These are phyloP conservation scores for Meira miltonrushii DNA, from an alignment of 1,284 basidiomycete species.

Conservation along the genomic window DNA sequence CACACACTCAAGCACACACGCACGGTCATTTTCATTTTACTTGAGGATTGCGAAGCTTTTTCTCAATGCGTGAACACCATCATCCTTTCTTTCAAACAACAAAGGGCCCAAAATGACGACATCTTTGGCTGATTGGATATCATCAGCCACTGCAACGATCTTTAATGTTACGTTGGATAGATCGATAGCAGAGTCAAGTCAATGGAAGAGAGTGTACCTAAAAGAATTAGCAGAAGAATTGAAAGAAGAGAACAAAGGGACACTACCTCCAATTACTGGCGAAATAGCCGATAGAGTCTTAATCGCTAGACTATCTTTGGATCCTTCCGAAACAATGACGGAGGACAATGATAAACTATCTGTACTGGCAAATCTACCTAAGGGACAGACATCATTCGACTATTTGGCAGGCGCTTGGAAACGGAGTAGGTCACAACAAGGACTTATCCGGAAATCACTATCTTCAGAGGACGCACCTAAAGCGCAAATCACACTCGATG, in stretches of 20 bases:
- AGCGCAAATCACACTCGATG: slow-evolving; percentile 17
- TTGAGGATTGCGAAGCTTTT: no score
- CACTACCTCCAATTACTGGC: slow-evolving; percentile 19
- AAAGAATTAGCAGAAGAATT: slow-evolving; percentile 71
- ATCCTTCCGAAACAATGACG: slow-evolving; percentile 69
- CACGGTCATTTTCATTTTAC: no score
- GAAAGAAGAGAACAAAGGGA: slow-evolving; percentile 62
- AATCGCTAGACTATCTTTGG: slow-evolving; percentile 78
- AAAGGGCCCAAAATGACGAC: no score
- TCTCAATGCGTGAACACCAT: no score
- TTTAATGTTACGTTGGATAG: no score
- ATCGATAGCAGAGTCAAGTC: slow-evolving; percentile 61
- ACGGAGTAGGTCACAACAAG: slow-evolving; percentile 32
- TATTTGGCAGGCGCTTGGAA: slow-evolving; percentile 90
- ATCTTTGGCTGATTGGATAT: no score
- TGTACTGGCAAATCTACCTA: slow-evolving; percentile 71
- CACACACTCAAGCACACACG: no score
- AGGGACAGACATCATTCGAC: slow-evolving; percentile 77
- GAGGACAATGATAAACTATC: slow-evolving; percentile 75
- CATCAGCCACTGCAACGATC: no score
- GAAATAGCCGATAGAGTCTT: slow-evolving; percentile 69
- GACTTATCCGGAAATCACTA: slow-evolving; percentile 17
- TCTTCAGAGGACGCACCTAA: not conserved
- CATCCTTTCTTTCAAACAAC: no score
- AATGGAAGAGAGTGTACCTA: slow-evolving; percentile 75